Conservation (phyloP, 805 yeast species). For the Sungouiozyma intestinalis region DNA sequence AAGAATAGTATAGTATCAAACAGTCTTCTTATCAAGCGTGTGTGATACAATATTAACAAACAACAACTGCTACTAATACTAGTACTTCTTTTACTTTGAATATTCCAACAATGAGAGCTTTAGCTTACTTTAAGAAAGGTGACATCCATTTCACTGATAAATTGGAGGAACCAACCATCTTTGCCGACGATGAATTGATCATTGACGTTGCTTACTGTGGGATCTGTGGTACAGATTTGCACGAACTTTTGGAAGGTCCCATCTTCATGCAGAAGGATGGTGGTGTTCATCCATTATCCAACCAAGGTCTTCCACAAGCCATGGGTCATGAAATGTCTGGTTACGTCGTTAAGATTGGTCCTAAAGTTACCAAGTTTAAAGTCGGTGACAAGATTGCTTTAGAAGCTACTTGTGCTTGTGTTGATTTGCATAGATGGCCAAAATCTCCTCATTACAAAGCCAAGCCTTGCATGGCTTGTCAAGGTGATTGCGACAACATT, state of each 20-base stretch:
- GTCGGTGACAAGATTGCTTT: slow-evolving; percentile 52
- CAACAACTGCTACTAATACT: neutral
- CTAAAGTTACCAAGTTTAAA: slow-evolving; percentile 34
- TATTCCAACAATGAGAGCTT: slow-evolving; percentile 32
- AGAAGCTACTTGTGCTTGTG: slow-evolving; percentile 51
- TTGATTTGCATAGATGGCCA: slow-evolving; percentile 34
- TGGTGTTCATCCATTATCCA: slow-evolving; percentile 30
- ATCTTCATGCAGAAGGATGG: slow-evolving; percentile 40
- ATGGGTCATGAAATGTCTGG: slow-evolving; percentile 50
- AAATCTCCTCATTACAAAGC: slow-evolving; percentile 17
- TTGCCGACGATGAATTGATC: slow-evolving; percentile 31
- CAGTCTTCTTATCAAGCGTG: too few relatives aligned
- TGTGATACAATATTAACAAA: too few relatives aligned
- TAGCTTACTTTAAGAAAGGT: slow-evolving; percentile 36
- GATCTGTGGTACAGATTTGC: slow-evolving; percentile 52
- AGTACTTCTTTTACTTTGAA: too few relatives aligned
- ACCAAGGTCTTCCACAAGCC: slow-evolving; percentile 32
- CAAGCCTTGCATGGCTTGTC: slow-evolving; percentile 27
- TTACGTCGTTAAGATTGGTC: slow-evolving; percentile 36
- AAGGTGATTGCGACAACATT: slow-evolving; percentile 42
- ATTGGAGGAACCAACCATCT: slow-evolving; percentile 29
- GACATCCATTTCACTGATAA: slow-evolving; percentile 34
- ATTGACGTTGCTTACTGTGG: slow-evolving; percentile 42
- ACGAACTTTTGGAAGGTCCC: slow-evolving; percentile 48
- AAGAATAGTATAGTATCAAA: too few relatives aligned